phyloP scores from a whole-genome alignment of 2,329 filamentous ascomycete genomes.

The Basipetospora sp. region DNA sequence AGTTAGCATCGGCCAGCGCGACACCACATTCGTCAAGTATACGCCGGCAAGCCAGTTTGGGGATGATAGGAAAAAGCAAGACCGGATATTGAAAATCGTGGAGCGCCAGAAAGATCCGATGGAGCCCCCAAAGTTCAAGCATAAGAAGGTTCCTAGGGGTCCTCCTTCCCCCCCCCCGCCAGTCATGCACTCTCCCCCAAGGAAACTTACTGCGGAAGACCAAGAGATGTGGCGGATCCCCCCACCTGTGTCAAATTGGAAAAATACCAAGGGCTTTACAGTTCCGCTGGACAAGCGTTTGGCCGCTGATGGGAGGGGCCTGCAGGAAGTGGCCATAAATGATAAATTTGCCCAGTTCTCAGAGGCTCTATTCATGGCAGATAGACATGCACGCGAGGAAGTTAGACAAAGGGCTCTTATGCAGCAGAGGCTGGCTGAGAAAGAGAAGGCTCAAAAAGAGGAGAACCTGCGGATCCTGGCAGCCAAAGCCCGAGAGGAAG shows the following conservation, averaged over 20 bases:
- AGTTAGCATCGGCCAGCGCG: conserved; percentile 66
- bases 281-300: conserved; percentile 89
- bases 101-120: conserved; percentile 79
- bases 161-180: conserved; percentile 86
- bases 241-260: conserved; percentile 92
- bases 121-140: conserved; percentile 96
- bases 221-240: conserved; percentile 88
- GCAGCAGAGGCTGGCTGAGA: conserved; percentile 92
- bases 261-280: conserved; percentile 97
- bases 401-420: conserved; percentile 83
- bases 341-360: conserved; percentile 97
- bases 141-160: conserved; percentile 92
- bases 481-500: conserved; percentile 80
- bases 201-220: conserved; percentile 90
- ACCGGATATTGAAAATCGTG: conserved; percentile 97
- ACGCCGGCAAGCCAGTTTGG: conserved; percentile 97
- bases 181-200: conserved; percentile 83
- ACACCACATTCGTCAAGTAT: conserved; percentile 88
- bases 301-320: conserved; percentile 76
- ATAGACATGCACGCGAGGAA: conserved; percentile 87
- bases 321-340: conserved; percentile 92
- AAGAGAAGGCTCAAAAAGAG: conserved; percentile 89
- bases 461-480: conserved; percentile 77
- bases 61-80: conserved; percentile 68
- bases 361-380: conserved; percentile 85